A percentile compares a stretch with the other conserved stretches of the same genome.
Evolutionary conservation across 352 stramenopile species (phyloP).

Genomic region (Phytophthora vignae): DNA sequence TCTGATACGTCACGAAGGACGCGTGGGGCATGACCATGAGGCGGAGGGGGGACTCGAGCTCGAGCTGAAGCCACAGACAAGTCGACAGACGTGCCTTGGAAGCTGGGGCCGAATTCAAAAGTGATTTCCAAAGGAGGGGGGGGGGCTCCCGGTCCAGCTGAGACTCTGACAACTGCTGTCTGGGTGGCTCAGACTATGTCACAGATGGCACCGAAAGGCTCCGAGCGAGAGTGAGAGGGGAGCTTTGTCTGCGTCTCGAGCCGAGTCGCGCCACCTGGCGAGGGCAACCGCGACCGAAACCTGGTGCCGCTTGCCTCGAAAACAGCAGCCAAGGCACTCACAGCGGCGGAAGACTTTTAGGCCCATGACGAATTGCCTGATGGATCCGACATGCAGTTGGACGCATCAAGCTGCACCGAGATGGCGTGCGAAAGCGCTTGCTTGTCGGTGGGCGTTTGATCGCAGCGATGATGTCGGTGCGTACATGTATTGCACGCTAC

Average conservation of each 20-base stretch:
- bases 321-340: conserved; percentile 34
- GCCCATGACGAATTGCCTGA: conserved; percentile 16
- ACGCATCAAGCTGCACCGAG: neutral
- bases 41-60: conserved; percentile 5
- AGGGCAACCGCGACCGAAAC: neutral
- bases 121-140: conserved; percentile 32
- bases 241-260: conserved; percentile 6
- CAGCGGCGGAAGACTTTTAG: neutral
- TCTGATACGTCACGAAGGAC: conserved; percentile 29
- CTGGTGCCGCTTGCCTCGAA: conserved; percentile 22
- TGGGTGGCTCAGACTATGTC: conserved; percentile 47
- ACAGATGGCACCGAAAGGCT: conserved; percentile 44
- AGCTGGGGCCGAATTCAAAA: conserved; percentile 26
- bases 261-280: conserved; percentile 10
- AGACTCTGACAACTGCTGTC: conserved; percentile 33
- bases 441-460: conserved; percentile 2
- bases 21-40: conserved; percentile 33
- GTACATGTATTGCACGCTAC: neutral
- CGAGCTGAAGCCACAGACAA: neutral
- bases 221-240: conserved; percentile 23
- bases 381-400: neutral
- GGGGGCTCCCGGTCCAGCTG: neutral
- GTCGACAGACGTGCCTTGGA: conserved; percentile 2
- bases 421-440: neutral
- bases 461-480: neutral